These are phyloP conservation scores for Phytophthora pistaciae DNA, from an alignment of 352 stramenopile genomes.

Conservation along the genomic window DNA sequence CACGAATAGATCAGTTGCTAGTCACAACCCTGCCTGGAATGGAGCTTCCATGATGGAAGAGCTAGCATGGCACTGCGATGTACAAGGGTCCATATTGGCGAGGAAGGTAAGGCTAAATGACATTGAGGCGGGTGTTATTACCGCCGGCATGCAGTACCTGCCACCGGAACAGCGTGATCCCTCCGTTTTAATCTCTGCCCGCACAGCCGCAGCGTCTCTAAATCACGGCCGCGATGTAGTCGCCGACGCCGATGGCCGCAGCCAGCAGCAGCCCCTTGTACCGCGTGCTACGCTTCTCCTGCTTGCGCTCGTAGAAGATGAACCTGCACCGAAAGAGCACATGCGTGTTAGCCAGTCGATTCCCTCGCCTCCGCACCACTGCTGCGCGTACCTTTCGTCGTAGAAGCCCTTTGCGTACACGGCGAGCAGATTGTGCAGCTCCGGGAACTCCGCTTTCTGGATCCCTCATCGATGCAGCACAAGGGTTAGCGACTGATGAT, in stretches of 20 bases:
- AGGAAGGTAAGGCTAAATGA: no score
- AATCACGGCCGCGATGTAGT: slow-evolving; percentile 62
- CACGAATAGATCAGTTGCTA: no score
- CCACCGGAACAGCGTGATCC: no score
- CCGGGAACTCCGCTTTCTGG: slow-evolving; percentile 64
- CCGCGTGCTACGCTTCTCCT: slow-evolving; percentile 61
- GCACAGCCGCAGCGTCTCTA: slow-evolving; percentile 19
- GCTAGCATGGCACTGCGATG: no score
- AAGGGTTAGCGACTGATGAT: background rate
- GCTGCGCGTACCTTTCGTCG: slow-evolving; percentile 55
- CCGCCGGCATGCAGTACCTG: no score
- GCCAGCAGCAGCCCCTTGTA: slow-evolving; percentile 65
- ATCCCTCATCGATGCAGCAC: background rate
- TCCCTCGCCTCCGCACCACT: background rate
- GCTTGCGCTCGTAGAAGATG: slow-evolving; percentile 63
- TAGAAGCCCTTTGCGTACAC: slow-evolving; percentile 82
- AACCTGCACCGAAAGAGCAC: slow-evolving; percentile 39
- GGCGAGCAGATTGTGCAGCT: slow-evolving; percentile 65
- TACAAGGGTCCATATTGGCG: no score
- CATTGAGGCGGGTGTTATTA: no score
- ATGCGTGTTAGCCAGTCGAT: background rate
- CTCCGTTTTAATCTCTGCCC: no score
- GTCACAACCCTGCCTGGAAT: no score
- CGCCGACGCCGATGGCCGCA: slow-evolving; percentile 54
- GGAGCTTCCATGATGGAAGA: no score